Conservation (phyloP, 768 basidiomycete species). For the Sporobolomyces phaffii region DNA sequence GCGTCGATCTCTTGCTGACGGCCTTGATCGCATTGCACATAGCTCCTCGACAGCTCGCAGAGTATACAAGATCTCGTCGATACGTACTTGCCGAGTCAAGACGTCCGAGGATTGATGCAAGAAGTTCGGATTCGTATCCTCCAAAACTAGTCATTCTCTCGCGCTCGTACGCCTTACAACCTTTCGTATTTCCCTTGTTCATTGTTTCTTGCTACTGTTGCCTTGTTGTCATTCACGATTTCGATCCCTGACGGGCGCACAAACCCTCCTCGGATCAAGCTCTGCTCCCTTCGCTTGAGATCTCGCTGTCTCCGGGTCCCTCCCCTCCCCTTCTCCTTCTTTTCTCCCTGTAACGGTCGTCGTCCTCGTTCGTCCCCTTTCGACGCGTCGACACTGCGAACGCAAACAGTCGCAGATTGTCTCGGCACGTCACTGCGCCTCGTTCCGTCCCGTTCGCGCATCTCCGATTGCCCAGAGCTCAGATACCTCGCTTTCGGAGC, state of each 20-base stretch:
- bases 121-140: conserved; percentile 23
- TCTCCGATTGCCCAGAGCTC: too few relatives aligned
- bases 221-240: conserved; percentile 9
- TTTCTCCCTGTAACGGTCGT: neutral
- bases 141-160: neutral
- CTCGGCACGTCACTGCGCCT: too few relatives aligned
- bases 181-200: neutral
- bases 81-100: conserved; percentile 14
- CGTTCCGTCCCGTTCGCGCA: too few relatives aligned
- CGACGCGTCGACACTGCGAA: too few relatives aligned
- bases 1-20: neutral
- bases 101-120: conserved; percentile 21
- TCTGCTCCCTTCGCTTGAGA: neutral
- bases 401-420: too few relatives aligned
- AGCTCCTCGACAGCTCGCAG: conserved; percentile 34
- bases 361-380: neutral
- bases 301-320: neutral
- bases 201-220: neutral
- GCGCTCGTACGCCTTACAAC: too few relatives aligned
- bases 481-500: too few relatives aligned
- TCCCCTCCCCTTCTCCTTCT: neutral
- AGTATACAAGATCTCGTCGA: conserved; percentile 30
- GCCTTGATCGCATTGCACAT: neutral
- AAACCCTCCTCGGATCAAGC: neutral
- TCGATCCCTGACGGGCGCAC: neutral